Evolutionary conservation across 768 basidiomycete genomes (phyloP).

Genomic region (Lactifluus piperatus): DNA sequence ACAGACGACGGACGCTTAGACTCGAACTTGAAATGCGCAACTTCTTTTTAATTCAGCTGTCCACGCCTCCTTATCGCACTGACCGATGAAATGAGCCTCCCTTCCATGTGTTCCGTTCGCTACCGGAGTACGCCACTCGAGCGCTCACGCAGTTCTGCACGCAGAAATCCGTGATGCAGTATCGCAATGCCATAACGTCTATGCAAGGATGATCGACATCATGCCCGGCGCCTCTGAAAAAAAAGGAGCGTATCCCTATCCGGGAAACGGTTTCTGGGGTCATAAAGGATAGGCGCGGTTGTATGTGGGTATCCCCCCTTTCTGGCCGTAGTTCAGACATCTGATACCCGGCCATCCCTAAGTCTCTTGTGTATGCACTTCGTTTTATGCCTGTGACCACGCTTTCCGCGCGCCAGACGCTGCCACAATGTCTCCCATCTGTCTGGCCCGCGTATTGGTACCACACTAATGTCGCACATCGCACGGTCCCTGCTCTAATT

Average conservation of each 20-base stretch:
- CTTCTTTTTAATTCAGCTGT: conserved; percentile 30
- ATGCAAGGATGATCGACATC: conserved; percentile 36
- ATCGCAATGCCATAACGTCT: conserved; percentile 30
- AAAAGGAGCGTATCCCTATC: conserved; percentile 37
- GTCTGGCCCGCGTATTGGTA: conserved; percentile 34
- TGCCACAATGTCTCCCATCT: conserved; percentile 44
- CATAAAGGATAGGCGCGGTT: conserved; percentile 35
- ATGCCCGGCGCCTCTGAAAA: conserved; percentile 39
- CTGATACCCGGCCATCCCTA: conserved; percentile 12
- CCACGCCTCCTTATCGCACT: conserved; percentile 34
- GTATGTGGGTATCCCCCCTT: conserved; percentile 24
- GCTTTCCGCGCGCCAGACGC: conserved; percentile 39
- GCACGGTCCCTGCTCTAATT: conserved; percentile 28
- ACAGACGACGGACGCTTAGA: conserved; percentile 31
- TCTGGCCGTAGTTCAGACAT: not conserved
- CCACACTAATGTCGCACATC: conserved; percentile 28
- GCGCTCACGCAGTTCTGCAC: not conserved
- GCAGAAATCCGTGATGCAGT: conserved; percentile 41
- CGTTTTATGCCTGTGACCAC: conserved; percentile 41
- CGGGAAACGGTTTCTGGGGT: conserved; percentile 34
- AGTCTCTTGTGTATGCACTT: conserved; percentile 40
- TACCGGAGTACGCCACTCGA: not conserved
- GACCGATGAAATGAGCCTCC: conserved; percentile 39
- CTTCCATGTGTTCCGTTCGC: conserved; percentile 31
- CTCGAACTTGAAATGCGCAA: conserved; percentile 37